A percentile compares a stretch with the other conserved stretches of the same genome.
These are phyloP conservation scores for Kalanchoe fedtschenkoi DNA, from an alignment of 164 flowering plant species.

Conservation along the genomic window DNA sequence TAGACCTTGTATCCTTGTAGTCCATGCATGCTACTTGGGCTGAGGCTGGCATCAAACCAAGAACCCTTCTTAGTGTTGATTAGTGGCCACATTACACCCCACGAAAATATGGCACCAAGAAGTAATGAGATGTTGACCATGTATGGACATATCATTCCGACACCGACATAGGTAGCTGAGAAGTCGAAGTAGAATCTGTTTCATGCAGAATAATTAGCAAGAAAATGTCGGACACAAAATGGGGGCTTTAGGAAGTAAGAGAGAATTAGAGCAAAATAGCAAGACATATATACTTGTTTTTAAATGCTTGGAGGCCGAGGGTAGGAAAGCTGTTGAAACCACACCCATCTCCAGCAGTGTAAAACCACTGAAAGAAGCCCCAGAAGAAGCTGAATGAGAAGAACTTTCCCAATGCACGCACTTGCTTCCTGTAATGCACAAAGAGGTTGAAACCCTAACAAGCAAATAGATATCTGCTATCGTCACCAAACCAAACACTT, in stretches of 20 bases:
- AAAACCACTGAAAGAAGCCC: slow-evolving; percentile 37
- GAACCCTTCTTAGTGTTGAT: slow-evolving; percentile 16
- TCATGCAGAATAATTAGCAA: not conserved
- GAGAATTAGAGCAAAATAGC: not conserved
- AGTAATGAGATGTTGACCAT: slow-evolving; percentile 34
- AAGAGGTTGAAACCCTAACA: not conserved
- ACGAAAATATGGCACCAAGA: slow-evolving; percentile 33
- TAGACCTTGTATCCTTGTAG: slow-evolving; percentile 8
- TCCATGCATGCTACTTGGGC: slow-evolving; percentile 1
- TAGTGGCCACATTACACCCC: slow-evolving; percentile 45
- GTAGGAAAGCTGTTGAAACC: slow-evolving; percentile 36
- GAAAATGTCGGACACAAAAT: not conserved
- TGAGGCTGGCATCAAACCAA: not conserved
- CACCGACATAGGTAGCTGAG: slow-evolving; percentile 40
- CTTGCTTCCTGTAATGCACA: slow-evolving; percentile 28
- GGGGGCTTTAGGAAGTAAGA: not conserved
- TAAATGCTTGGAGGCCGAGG: slow-evolving; percentile 32
- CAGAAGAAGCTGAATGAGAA: slow-evolving; percentile 26
- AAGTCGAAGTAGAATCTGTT: slow-evolving; percentile 40
- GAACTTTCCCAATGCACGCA: slow-evolving; percentile 17
- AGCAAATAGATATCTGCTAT: not conserved
- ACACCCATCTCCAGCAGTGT: slow-evolving; percentile 25
- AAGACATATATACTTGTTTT: slow-evolving; percentile 9
- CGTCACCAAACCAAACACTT: too few species aligned
- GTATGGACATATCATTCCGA: slow-evolving; percentile 45